phyloP scores from a whole-genome alignment of 169 alveolate species.

The Sarcocystis neurona region DNA sequence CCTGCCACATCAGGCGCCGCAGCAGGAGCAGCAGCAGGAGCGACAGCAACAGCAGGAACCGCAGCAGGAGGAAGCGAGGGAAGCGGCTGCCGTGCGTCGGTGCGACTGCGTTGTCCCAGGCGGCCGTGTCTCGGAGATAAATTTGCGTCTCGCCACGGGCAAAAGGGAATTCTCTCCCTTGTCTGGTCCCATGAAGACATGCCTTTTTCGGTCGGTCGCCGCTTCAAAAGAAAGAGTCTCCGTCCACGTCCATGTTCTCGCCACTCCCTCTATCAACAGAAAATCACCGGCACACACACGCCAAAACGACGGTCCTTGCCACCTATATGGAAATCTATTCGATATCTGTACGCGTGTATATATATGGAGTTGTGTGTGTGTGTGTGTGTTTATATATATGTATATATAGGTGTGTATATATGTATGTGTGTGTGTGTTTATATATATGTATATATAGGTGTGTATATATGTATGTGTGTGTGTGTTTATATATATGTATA shows the following conservation, averaged over 20 bases:
- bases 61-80: too few species aligned
- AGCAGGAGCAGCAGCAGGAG: slow-evolving; percentile 48
- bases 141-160: slow-evolving; percentile 99
- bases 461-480: too few species aligned
- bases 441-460: too few species aligned
- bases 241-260: background rate
- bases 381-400: too few species aligned
- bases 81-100: slow-evolving; percentile 64
- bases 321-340: too few species aligned
- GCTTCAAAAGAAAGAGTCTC: background rate
- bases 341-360: too few species aligned
- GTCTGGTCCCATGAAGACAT: slow-evolving; percentile 90
- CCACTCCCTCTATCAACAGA: background rate
- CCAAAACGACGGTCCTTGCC: too few species aligned
- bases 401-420: too few species aligned
- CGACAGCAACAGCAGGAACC: background rate
- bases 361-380: too few species aligned
- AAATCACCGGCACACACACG: background rate
- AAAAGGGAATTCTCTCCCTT: slow-evolving; percentile 96
- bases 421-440: too few species aligned
- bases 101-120: slow-evolving; percentile 72
- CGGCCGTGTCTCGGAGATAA: slow-evolving; percentile 99
- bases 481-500: too few species aligned
- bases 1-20: slow-evolving; percentile 9
- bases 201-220: slow-evolving; percentile 86